Evolutionary conservation across 352 stramenopile genomes (phyloP).

Genomic region (Salisapilia sapeloensis): DNA sequence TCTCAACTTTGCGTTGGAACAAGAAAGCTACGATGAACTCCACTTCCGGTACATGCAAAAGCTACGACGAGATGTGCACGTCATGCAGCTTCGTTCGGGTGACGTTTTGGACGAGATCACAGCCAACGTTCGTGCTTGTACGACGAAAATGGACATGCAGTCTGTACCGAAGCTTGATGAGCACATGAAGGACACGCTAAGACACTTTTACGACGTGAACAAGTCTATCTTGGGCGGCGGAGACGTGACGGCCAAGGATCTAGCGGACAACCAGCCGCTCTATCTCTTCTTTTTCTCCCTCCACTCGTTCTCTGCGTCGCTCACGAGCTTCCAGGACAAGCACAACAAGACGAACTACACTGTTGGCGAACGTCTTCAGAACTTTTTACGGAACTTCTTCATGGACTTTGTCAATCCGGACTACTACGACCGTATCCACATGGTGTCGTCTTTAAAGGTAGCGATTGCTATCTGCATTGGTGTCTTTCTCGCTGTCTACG

Average conservation of each 20-base stretch:
- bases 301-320: conserved; percentile 5
- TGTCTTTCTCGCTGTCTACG: conserved; percentile 7
- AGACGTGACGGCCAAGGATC: conserved; percentile 1
- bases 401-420: conserved; percentile 2
- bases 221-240: conserved; percentile 1
- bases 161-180: conserved; percentile 1
- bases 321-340: conserved; percentile 4
- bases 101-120: conserved; percentile 4
- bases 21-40: conserved; percentile 3
- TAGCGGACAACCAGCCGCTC: conserved; percentile 6
- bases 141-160: conserved; percentile 3
- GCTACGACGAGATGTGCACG: conserved; percentile 5
- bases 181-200: conserved; percentile 4
- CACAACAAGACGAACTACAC: conserved; percentile 5
- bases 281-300: conserved; percentile 9
- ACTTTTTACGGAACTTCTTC: conserved; percentile 3
- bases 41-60: conserved; percentile 3
- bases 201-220: conserved; percentile 3
- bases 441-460: conserved; percentile 4
- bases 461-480: conserved; percentile 3
- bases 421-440: conserved; percentile 2
- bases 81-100: conserved; percentile 3
- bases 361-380: conserved; percentile 1
- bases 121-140: conserved; percentile 1
- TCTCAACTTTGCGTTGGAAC: conserved; percentile 4